These are phyloP conservation scores for Fusarium goolgardi DNA, from an alignment of 2,329 filamentous ascomycete genomes.

Conservation along the genomic window DNA sequence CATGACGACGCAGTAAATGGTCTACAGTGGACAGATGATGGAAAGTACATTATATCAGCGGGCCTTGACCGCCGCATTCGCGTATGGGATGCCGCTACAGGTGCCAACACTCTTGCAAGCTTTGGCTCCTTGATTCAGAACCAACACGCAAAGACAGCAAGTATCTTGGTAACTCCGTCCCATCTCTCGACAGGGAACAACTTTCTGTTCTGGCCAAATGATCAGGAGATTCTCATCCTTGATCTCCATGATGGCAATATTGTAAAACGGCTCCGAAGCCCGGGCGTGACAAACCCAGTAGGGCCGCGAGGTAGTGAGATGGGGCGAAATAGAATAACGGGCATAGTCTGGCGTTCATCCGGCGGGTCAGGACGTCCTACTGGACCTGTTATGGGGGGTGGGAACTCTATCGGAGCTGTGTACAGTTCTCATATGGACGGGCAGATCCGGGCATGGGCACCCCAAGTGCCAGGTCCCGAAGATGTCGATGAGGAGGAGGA, in stretches of 20 bases:
- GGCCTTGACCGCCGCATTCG: conserved; percentile 87
- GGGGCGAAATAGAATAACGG: conserved; percentile 75
- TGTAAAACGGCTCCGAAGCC: conserved; percentile 76
- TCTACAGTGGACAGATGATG: conserved; percentile 85
- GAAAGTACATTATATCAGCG: conserved; percentile 78
- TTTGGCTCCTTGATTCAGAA: conserved; percentile 89
- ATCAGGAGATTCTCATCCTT: conserved; percentile 81
- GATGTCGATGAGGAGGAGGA: conserved; percentile 61
- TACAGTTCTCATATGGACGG: conserved; percentile 89
- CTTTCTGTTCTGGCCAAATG: conserved; percentile 83
- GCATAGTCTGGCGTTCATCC: conserved; percentile 76
- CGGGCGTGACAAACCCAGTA: conserved; percentile 63
- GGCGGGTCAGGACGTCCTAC: conserved; percentile 69
- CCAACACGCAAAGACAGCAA: conserved; percentile 68
- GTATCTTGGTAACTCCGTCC: conserved; percentile 72
- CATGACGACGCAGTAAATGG: conserved; percentile 88
- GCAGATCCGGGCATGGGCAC: conserved; percentile 82
- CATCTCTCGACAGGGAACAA: conserved; percentile 69
- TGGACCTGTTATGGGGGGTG: conserved; percentile 70
- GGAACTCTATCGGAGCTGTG: conserved; percentile 65
- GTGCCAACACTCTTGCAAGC: conserved; percentile 87
- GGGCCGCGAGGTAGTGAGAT: conserved; percentile 61
- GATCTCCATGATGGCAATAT: conserved; percentile 82
- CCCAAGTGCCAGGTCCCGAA: conserved; percentile 64
- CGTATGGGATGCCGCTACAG: conserved; percentile 85